phyloP scores from a whole-genome alignment of 345 rosid species.

The Ceriops tagal region DNA sequence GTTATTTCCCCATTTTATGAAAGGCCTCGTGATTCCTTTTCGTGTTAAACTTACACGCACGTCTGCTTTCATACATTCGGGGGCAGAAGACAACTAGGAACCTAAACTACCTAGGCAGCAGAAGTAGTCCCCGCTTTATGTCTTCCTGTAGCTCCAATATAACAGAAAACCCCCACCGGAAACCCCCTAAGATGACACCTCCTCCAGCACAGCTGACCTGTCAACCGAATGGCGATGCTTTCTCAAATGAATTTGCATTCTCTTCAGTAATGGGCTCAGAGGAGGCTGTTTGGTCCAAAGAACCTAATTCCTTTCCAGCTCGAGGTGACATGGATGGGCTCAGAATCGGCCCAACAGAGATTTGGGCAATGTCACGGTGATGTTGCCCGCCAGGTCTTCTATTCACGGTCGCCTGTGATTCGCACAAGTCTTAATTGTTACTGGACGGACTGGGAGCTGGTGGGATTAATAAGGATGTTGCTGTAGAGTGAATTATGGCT shows the following conservation, averaged over 20 bases:
- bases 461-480: conserved; percentile 1
- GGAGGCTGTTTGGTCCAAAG: conserved; percentile 15
- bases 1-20: too few species aligned
- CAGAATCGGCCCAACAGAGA: conserved; percentile 3
- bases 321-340: conserved; percentile 28
- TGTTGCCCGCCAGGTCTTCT: conserved; percentile 50
- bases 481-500: neutral
- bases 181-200: conserved; percentile 78
- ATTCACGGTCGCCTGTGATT: conserved; percentile 14
- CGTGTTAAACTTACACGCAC: neutral
- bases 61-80: neutral
- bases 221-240: conserved; percentile 48
- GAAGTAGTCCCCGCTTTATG: conserved; percentile 27
- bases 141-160: conserved; percentile 65
- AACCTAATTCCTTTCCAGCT: neutral
- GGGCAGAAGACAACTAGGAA: neutral
- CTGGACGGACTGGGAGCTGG: conserved; percentile 22
- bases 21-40: neutral
- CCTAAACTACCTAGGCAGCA: too few species aligned
- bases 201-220: conserved; percentile 76
- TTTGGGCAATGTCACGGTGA: neutral
- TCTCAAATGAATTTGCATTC: conserved; percentile 7
- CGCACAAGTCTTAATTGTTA: neutral
- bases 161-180: conserved; percentile 62
- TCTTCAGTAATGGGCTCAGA: conserved; percentile 16